Evolutionary conservation across 768 basidiomycete genomes (phyloP).

Genomic region (Mycena crocata): DNA sequence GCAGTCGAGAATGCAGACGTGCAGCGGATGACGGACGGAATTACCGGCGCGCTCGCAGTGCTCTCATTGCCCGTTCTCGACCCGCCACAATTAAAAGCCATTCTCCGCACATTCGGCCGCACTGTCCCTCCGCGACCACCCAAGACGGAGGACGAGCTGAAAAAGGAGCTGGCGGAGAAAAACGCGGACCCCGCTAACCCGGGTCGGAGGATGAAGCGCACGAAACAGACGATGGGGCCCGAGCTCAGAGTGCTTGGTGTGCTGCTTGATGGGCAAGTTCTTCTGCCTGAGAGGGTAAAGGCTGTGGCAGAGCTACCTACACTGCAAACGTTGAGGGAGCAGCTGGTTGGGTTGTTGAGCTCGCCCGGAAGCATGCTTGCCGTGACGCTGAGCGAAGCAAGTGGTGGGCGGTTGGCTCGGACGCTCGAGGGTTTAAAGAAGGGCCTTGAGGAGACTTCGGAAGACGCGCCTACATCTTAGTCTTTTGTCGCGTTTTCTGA

Average conservation of each 20-base stretch:
- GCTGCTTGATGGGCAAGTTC: constrained; percentile 79
- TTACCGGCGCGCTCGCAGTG: constrained; percentile 72
- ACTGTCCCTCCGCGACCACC: constrained; percentile 70
- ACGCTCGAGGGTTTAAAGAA: constrained; percentile 81
- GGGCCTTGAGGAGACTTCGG: constrained; percentile 61
- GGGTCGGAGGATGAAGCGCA: constrained; percentile 73
- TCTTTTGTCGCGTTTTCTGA: background rate
- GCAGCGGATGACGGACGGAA: constrained; percentile 64
- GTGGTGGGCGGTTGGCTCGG: constrained; percentile 75
- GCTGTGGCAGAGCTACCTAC: constrained; percentile 81
- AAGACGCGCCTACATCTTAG: constrained; percentile 13
- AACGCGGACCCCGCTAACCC: constrained; percentile 76
- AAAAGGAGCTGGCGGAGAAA: constrained; percentile 61
- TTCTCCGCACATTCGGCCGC: constrained; percentile 76
- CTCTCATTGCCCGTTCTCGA: constrained; percentile 74
- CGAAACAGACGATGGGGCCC: constrained; percentile 66
- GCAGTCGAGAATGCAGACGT: constrained; percentile 62
- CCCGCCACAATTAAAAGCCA: constrained; percentile 76
- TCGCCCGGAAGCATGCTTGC: constrained; percentile 80
- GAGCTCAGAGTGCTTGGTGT: constrained; percentile 83
- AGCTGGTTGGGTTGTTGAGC: constrained; percentile 87
- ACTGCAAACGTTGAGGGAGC: constrained; percentile 80
- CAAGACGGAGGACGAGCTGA: constrained; percentile 63
- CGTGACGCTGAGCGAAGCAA: constrained; percentile 74
- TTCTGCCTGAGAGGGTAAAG: constrained; percentile 68